phyloP scores from a whole-genome alignment of 371 early-diverging fungal species.

The Circinella umbellata region DNA sequence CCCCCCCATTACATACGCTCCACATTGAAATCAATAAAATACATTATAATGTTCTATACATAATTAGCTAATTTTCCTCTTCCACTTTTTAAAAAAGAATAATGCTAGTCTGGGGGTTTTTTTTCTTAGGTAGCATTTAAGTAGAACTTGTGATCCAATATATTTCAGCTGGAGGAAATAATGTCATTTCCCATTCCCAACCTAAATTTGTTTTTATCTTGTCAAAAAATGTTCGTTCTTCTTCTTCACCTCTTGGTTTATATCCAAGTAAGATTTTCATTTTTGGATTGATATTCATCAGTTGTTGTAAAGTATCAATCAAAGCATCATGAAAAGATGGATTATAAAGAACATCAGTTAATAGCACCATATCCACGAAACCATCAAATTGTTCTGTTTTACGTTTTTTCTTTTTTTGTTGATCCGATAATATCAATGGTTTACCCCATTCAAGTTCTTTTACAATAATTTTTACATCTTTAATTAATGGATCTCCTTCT shows the following conservation, averaged over 20 bases:
- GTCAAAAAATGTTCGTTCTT: conserved; percentile 46
- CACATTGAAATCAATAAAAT: too few species aligned
- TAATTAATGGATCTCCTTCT: conserved; percentile 8
- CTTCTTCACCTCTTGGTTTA: conserved; percentile 18
- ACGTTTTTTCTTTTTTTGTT: neutral
- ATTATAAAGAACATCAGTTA: conserved; percentile 54
- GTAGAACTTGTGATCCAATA: neutral
- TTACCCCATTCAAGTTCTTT: conserved; percentile 41
- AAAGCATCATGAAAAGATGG: conserved; percentile 44
- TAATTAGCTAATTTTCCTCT: too few species aligned
- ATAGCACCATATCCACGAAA: conserved; percentile 34
- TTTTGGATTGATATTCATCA: conserved; percentile 40
- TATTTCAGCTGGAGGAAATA: conserved; percentile 18
- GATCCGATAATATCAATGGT: neutral
- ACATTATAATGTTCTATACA: too few species aligned
- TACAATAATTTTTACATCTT: conserved; percentile 18
- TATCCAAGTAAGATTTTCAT: conserved; percentile 12
- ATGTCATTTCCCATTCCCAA: conserved; percentile 19
- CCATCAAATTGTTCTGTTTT: too few species aligned
- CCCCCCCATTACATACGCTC: too few species aligned
- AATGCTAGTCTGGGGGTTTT: too few species aligned
- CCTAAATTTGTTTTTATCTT: conserved; percentile 28
- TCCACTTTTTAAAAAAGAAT: too few species aligned
- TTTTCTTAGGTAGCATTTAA: too few species aligned
- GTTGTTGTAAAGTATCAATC: conserved; percentile 39